A percentile compares a stretch with the other conserved stretches of the same genome.
Evolutionary conservation across 2,329 filamentous ascomycete genomes (phyloP).

Genomic region (Hymenoscyphus albidus): DNA sequence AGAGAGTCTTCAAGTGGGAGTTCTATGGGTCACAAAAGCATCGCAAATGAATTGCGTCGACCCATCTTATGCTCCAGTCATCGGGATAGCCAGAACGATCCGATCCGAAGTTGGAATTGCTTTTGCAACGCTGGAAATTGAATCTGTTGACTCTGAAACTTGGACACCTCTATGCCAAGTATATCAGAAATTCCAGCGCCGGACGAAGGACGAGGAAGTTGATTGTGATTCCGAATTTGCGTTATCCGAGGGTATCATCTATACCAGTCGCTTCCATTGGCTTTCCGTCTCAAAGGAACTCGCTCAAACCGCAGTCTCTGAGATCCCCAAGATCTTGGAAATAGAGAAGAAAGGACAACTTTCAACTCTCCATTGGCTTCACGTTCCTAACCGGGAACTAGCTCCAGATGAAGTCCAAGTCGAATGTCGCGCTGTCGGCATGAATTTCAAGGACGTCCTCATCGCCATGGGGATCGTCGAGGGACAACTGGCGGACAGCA

Average conservation of each 20-base stretch:
- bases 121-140: slow-evolving; percentile 27
- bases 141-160: slow-evolving; percentile 11
- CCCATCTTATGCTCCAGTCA: slow-evolving; percentile 19
- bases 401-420: slow-evolving; percentile 15
- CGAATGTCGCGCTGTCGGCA: slow-evolving; percentile 9
- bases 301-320: neutral
- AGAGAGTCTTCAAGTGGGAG: slow-evolving; percentile 2
- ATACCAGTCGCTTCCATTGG: neutral
- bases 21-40: slow-evolving; percentile 26
- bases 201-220: slow-evolving; percentile 4
- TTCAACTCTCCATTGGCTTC: slow-evolving; percentile 18
- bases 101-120: slow-evolving; percentile 21
- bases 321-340: slow-evolving; percentile 12
- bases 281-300: slow-evolving; percentile 13
- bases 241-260: neutral
- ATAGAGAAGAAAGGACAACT: slow-evolving; percentile 19
- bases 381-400: neutral
- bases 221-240: neutral
- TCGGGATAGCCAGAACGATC: slow-evolving; percentile 23
- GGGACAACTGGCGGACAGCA: slow-evolving; percentile 10
- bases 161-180: slow-evolving; percentile 4
- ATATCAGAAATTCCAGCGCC: slow-evolving; percentile 13
- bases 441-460: slow-evolving; percentile 28
- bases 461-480: slow-evolving; percentile 23
- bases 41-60: slow-evolving; percentile 24